These are phyloP conservation scores for Scenedesmus sp. DNA, from an alignment of 163 green algal genomes.

Conservation along the genomic window DNA sequence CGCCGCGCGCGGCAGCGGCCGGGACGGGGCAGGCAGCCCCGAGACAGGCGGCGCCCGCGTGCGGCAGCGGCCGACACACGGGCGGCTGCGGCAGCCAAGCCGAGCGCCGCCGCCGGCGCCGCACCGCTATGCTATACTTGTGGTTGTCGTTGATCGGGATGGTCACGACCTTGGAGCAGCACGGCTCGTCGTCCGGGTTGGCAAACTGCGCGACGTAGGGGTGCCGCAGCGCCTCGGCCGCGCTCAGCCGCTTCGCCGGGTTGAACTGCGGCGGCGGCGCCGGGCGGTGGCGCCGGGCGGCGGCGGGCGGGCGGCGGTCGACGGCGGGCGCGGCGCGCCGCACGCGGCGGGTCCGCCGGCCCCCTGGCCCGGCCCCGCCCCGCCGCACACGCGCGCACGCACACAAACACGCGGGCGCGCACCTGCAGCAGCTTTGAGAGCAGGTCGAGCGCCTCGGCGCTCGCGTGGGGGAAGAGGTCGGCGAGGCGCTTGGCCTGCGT, in stretches of 20 bases:
- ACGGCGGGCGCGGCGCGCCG: not conserved
- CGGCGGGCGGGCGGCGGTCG: not conserved
- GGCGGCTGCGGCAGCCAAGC: not conserved
- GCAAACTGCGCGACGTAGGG: constrained; percentile 98
- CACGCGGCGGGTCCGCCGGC: no score
- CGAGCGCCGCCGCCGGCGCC: constrained; percentile 21
- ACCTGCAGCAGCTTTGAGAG: constrained; percentile 78
- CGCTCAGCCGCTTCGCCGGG: constrained; percentile 90
- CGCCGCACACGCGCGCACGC: not conserved
- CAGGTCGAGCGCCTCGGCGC: constrained; percentile 81
- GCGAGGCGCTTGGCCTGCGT: constrained; percentile 67
- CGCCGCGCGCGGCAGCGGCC: no score
- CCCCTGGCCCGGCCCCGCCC: no score
- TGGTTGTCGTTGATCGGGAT: constrained; percentile 96
- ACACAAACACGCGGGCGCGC: not conserved
- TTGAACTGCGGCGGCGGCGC: no score
- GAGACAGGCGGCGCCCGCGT: no score
- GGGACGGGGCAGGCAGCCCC: no score
- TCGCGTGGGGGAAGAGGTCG: constrained; percentile 86
- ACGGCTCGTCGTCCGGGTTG: constrained; percentile 87
- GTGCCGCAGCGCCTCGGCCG: constrained; percentile 89
- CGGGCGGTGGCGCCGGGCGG: not conserved
- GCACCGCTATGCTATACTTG: constrained; percentile 78
- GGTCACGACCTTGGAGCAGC: constrained; percentile 73
- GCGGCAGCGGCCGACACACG: not conserved